Base-by-base conservation (phyloP, 805 yeast species). In the Phaffomyces antillensis region DNA sequence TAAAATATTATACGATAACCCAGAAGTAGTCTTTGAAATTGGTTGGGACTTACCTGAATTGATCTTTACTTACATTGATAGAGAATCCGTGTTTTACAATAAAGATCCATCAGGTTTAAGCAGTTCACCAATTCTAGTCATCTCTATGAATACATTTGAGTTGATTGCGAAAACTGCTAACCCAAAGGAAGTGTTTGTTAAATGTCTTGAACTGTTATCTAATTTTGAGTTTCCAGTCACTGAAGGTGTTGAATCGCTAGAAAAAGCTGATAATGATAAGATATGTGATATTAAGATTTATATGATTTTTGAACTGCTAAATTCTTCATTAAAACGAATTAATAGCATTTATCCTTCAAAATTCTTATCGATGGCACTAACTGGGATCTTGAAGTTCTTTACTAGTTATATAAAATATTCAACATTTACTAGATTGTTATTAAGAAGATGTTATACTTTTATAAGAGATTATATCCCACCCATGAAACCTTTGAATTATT, bases 41-140 rank as follows among this genome's bases (percentile, higher is more conserved):
- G 96, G 95, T 2, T 90, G 97, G 97, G 97, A 90, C 61, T 59
- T 90, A n/a, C 96, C 96, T 1, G 73, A 72, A 30, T 63, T 86
- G 41, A 52, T 90, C 7, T 55, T 87, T 38, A 69, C 70, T 10
- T 85, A 73, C 59, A 59, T 83, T n/a, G 67, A 67, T 24, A 43
- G 57, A 8, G 64, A 63, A 13, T 54, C 79, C 67, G 49, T 65
- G 58, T 45, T 65, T 54, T 61, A 71, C n/a, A 7, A 28, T 2
- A 28, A 28, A 11, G 11, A 28, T 12, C 8, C 13, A 10, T 12
- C 30, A 28, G 72, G 60, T 71, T 46, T 61, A 72, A 36, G 12
- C n/a, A 33, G 28, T 5, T 31, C 33, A 24, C 28, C 17, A 38
- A 16, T 40, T 28, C 16, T 16, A 34, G 31, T 54, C 48, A 52